Conservation (phyloP, 2,329 filamentous ascomycete genomes). For the Nemania sp. region DNA sequence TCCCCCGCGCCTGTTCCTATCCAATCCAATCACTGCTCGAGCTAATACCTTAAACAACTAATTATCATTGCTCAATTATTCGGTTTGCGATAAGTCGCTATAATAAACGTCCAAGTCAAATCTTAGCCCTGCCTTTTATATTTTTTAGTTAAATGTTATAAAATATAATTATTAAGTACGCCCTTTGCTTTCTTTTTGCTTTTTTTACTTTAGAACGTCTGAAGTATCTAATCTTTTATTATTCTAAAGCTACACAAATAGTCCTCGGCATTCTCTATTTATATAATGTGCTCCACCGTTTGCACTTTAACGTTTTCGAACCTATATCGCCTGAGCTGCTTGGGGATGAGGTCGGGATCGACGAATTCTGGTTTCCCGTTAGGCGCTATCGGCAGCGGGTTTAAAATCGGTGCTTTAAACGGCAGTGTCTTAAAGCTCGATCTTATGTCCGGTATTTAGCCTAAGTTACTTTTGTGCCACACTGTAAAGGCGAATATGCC, state of each 20-base stretch:
- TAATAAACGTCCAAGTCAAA: constrained; percentile 40
- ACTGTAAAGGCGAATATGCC: constrained; percentile 47
- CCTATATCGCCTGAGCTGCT: constrained; percentile 42
- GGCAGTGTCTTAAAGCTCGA: constrained; percentile 48
- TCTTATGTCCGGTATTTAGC: constrained; percentile 46
- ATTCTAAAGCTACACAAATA: constrained; percentile 43
- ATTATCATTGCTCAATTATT: background rate
- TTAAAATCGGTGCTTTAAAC: constrained; percentile 45
- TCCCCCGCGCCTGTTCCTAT: too few species aligned
- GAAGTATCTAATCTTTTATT: constrained; percentile 48
- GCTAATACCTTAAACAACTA: background rate
- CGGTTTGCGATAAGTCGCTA: constrained; percentile 36
- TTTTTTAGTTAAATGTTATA: constrained; percentile 47
- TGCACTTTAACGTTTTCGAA: constrained; percentile 47
- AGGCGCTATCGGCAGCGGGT: constrained; percentile 45
- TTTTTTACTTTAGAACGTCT: constrained; percentile 48
- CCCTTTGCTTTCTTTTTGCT: constrained; percentile 44
- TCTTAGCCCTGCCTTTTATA: constrained; percentile 44
- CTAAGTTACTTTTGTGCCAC: constrained; percentile 40
- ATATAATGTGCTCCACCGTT: constrained; percentile 36
- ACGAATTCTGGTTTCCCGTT: constrained; percentile 48
- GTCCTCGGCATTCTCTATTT: constrained; percentile 42
- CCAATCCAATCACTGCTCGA: too few species aligned
- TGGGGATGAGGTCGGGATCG: constrained; percentile 46
- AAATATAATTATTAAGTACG: constrained; percentile 39